phyloP scores from a whole-genome alignment of 805 yeast species.

The Ogataea thermomethanolica region DNA sequence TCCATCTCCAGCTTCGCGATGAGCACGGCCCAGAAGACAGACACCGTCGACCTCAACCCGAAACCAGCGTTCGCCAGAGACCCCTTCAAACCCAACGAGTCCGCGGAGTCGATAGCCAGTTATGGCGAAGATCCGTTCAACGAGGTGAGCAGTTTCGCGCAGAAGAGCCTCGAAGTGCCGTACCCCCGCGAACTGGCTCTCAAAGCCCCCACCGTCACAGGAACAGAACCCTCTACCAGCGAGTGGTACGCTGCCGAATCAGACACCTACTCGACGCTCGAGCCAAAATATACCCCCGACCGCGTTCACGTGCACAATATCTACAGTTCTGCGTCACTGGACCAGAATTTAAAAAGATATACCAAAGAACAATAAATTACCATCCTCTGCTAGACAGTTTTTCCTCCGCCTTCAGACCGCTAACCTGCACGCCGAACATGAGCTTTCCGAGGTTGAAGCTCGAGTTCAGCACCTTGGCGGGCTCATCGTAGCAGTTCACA shows the following conservation, averaged over 20 bases:
- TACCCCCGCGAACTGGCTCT: slow-evolving; percentile 10
- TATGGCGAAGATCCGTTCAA: slow-evolving; percentile 9
- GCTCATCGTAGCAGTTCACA: slow-evolving; percentile 65
- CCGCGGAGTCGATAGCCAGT: slow-evolving; percentile 4
- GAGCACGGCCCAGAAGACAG: background rate
- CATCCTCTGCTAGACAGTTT: slow-evolving; percentile 52
- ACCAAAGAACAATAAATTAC: slow-evolving; percentile 28
- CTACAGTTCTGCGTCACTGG: slow-evolving; percentile 13
- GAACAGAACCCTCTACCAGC: background rate
- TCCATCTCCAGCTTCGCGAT: background rate
- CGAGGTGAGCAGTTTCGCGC: slow-evolving; percentile 5
- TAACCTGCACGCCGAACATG: slow-evolving; percentile 70
- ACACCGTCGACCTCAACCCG: background rate
- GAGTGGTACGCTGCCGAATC: slow-evolving; percentile 1
- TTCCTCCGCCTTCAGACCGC: slow-evolving; percentile 43
- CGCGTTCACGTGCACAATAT: slow-evolving; percentile 8
- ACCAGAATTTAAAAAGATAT: slow-evolving; percentile 6
- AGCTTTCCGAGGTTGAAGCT: slow-evolving; percentile 71
- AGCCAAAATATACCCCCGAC: background rate
- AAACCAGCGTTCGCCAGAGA: background rate
- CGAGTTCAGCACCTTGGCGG: slow-evolving; percentile 55
- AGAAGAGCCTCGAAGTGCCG: slow-evolving; percentile 1
- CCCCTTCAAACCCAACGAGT: background rate
- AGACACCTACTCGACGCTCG: slow-evolving; percentile 5
- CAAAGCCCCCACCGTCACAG: background rate